Conservation (phyloP, 192 early-diverging fungal genomes). For the Backusella tarrabulga region DNA sequence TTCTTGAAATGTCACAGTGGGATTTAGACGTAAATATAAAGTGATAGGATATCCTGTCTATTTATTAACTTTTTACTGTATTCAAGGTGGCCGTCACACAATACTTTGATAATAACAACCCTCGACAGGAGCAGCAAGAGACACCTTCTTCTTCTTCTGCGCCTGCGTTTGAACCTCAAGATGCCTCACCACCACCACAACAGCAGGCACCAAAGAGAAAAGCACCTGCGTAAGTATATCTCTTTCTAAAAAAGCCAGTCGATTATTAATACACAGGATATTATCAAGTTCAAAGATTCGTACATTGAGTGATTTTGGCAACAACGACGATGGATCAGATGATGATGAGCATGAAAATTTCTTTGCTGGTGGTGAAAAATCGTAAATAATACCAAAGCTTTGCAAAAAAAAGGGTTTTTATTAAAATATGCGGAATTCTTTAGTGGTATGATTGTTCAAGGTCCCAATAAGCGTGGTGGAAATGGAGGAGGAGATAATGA, state of each 20-base stretch:
- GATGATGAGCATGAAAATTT: slow-evolving; percentile 67
- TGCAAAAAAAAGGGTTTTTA: not conserved
- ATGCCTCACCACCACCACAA: not conserved
- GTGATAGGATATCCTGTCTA: no score
- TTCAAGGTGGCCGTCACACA: slow-evolving; percentile 5
- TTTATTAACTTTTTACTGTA: not conserved
- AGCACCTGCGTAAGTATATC: not conserved
- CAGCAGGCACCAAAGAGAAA: not conserved
- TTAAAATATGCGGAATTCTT: not conserved
- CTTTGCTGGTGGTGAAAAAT: slow-evolving; percentile 95
- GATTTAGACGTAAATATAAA: slow-evolving; percentile 61
- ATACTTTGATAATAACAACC: slow-evolving; percentile 31
- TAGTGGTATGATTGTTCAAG: slow-evolving; percentile 51
- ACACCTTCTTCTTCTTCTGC: not conserved
- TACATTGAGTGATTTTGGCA: slow-evolving; percentile 45
- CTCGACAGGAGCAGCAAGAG: slow-evolving; percentile 40
- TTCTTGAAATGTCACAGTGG: slow-evolving; percentile 77
- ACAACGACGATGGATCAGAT: slow-evolving; percentile 35
- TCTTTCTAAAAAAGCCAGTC: not conserved
- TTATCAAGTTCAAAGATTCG: slow-evolving; percentile 34
- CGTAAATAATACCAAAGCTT: slow-evolving; percentile 54
- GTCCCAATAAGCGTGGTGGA: slow-evolving; percentile 35
- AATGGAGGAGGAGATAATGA: slow-evolving; percentile 43
- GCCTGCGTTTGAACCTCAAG: not conserved
- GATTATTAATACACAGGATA: not conserved